Evolutionary conservation across 2,329 filamentous ascomycete genomes (phyloP).

Genomic region (Fusarium subglutinans): DNA sequence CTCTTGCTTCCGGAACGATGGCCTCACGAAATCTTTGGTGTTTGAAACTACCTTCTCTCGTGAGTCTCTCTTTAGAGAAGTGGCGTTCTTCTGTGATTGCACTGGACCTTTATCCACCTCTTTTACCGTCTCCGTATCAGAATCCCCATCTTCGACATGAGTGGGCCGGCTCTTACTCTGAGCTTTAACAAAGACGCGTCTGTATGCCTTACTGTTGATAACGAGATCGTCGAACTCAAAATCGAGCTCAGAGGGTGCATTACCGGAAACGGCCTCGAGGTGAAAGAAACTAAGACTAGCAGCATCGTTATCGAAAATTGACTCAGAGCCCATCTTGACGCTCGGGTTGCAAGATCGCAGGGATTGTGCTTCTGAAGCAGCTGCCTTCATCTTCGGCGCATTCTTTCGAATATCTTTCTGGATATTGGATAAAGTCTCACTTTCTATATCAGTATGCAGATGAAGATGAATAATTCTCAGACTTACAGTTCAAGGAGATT

Average conservation of each 20-base stretch:
- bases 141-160: fast-evolving
- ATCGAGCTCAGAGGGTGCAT: background rate
- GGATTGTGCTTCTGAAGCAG: fast-evolving
- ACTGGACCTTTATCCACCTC: background rate
- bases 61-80: fast-evolving
- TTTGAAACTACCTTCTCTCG: background rate
- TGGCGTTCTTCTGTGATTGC: fast-evolving
- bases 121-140: background rate
- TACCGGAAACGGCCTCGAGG: fast-evolving
- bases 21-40: fast-evolving
- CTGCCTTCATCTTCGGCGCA: fast-evolving
- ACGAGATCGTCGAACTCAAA: background rate
- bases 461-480: too few species aligned
- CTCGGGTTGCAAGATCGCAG: fast-evolving
- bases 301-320: fast-evolving
- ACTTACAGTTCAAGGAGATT: background rate
- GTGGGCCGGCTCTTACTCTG: fast-evolving
- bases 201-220: background rate
- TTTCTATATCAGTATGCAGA: fast-evolving
- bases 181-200: fast-evolving
- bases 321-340: fast-evolving
- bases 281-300: fast-evolving
- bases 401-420: background rate
- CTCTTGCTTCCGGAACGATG: fast-evolving
- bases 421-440: background rate